Percentiles rank a stretch among this genome's conserved stretches.
Conservation (phyloP, 345 rosid species). For the Citrus unshiu region DNA sequence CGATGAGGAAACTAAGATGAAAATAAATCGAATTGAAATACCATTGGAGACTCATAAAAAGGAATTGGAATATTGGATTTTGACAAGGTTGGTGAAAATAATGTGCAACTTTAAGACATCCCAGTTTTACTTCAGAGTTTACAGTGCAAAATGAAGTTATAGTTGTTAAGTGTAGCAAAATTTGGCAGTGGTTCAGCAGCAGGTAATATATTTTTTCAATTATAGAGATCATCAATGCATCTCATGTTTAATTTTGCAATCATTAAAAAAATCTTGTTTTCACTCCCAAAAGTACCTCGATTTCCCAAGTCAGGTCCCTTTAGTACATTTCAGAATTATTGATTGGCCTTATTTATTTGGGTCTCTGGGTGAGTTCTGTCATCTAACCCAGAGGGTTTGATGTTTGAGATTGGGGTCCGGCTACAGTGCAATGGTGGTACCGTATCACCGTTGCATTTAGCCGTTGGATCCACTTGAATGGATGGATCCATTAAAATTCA, state of each 20-base stretch:
- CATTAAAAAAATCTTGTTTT: no score
- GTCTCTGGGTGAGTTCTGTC: no score
- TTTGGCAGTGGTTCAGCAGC: neutral
- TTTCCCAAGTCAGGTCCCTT: no score
- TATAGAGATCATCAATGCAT: neutral
- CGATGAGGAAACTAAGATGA: neutral
- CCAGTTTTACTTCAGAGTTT: neutral
- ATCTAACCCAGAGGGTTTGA: no score
- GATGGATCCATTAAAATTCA: rapidly evolving
- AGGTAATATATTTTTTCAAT: no score
- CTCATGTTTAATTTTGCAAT: neutral
- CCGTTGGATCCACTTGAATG: rapidly evolving
- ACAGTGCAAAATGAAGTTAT: neutral
- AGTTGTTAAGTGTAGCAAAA: neutral
- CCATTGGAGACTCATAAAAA: neutral
- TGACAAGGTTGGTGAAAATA: neutral
- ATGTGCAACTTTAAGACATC: neutral
- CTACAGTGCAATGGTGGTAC: rapidly evolving
- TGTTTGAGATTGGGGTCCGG: no score
- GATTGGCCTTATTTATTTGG: no score
- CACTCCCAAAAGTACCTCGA: no score
- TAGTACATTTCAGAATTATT: no score
- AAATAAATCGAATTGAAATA: neutral
- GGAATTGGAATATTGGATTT: neutral
- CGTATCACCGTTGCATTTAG: rapidly evolving